Percentiles rank a stretch among this genome's conserved stretches.
Evolutionary conservation across 2,329 filamentous ascomycete genomes (phyloP).

Genomic region (Hymenoscyphus infarciens): DNA sequence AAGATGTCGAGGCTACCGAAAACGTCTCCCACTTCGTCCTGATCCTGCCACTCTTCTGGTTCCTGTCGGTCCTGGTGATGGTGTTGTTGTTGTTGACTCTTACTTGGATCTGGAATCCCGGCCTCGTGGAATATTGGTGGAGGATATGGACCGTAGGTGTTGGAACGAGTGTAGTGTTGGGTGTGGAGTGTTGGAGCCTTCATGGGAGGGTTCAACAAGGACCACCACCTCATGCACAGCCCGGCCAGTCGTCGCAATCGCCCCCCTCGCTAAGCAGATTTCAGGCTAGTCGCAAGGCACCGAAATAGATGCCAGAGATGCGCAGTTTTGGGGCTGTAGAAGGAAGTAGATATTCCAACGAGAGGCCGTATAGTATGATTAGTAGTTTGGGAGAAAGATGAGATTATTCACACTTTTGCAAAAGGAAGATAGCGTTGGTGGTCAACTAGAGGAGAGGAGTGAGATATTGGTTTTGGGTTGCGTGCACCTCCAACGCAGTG

Average conservation of each 20-base stretch:
- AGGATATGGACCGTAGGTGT: background rate
- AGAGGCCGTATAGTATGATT: background rate
- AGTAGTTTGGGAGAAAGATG: background rate
- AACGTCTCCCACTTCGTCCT: constrained; percentile 17
- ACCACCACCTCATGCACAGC: constrained; percentile 15
- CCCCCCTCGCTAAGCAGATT: constrained; percentile 15
- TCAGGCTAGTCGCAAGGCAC: constrained; percentile 18
- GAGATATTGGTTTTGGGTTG: no score
- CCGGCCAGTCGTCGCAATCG: constrained; percentile 22
- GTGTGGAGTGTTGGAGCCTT: constrained; percentile 4
- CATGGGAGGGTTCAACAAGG: background rate
- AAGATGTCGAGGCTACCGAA: constrained; percentile 25
- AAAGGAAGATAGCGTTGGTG: no score
- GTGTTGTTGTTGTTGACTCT: background rate
- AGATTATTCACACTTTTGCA: background rate
- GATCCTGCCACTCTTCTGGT: constrained; percentile 14
- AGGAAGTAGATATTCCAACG: background rate
- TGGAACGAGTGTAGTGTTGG: constrained; percentile 6
- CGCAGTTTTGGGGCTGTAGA: background rate
- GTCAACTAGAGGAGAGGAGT: no score
- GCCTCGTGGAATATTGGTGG: background rate
- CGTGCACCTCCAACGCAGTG: no score
- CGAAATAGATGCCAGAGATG: constrained; percentile 13
- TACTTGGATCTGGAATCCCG: background rate
- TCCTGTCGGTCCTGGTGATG: background rate